Conservation (phyloP, 129 eudicot species). For the Apium graveolens region DNA sequence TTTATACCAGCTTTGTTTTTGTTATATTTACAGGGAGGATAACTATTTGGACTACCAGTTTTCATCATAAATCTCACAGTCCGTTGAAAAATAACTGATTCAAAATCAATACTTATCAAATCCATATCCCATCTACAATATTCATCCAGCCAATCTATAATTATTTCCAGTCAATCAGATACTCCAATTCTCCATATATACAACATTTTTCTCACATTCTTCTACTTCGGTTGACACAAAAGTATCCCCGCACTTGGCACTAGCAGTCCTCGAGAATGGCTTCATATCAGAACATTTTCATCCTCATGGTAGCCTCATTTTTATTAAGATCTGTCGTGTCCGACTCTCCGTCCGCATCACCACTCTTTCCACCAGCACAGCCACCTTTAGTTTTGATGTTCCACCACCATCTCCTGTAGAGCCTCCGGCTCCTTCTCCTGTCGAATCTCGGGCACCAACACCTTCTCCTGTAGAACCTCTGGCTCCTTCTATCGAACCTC, state of each 20-base stretch:
- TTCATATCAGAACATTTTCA: conserved; percentile 11
- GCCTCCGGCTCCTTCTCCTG: conserved; percentile 12
- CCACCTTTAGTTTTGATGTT: neutral
- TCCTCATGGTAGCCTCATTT: conserved; percentile 12
- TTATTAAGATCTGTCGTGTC: conserved; percentile 21
- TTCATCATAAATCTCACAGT: neutral
- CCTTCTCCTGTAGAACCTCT: conserved; percentile 3
- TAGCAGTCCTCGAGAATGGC: neutral
- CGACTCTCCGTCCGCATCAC: conserved; percentile 10
- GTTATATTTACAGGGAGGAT: neutral
- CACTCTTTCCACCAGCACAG: neutral
- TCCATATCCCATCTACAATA: no score
- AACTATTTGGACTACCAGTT: neutral
- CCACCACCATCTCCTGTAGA: conserved; percentile 13
- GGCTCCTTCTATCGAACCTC: neutral
- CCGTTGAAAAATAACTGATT: neutral
- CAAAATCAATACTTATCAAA: neutral
- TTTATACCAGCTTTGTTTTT: no score
- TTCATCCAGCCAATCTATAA: no score
- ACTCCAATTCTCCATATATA: neutral
- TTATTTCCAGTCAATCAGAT: no score
- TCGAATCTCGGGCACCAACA: neutral
- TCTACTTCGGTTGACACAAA: no score
- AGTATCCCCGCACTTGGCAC: neutral
- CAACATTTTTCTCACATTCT: no score